These are phyloP conservation scores for Daldinia loculata DNA, from an alignment of 495 filamentous ascomycete species.

Conservation along the genomic window DNA sequence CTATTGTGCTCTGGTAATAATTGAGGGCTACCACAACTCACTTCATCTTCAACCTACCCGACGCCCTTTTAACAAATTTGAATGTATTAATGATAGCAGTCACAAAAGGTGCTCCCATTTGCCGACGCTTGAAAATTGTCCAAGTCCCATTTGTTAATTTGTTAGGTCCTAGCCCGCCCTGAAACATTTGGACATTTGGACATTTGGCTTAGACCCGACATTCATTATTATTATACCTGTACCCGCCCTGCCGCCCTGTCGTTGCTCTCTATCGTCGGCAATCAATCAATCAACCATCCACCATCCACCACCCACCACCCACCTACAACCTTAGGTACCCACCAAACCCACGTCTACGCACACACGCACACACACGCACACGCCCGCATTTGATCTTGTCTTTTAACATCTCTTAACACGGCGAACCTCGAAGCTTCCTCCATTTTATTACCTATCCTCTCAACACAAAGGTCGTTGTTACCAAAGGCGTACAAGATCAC, in stretches of 20 bases:
- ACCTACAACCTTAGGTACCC: conserved; percentile 14
- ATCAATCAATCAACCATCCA: too few relatives aligned
- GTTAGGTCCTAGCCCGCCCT: conserved; percentile 18
- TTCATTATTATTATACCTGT: conserved; percentile 7
- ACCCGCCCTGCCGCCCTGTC: neutral
- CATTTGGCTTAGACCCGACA: conserved; percentile 27
- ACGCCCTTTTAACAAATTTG: conserved; percentile 7
- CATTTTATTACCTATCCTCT: conserved; percentile 20
- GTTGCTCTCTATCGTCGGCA: conserved; percentile 12
- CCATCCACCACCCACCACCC: too few relatives aligned
- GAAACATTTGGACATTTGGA: conserved; percentile 39
- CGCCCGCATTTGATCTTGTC: conserved; percentile 17
- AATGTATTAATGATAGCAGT: conserved; percentile 18
- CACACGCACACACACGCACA: conserved; percentile 17
- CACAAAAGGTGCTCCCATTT: conserved; percentile 10
- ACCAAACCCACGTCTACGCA: conserved; percentile 14
- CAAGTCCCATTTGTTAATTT: conserved; percentile 35
- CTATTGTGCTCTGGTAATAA: conserved; percentile 25
- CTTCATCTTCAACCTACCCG: conserved; percentile 19
- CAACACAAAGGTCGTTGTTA: neutral
- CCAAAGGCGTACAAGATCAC: conserved; percentile 11
- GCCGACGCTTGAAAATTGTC: conserved; percentile 23
- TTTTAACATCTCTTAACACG: conserved; percentile 9
- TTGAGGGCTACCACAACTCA: conserved; percentile 32
- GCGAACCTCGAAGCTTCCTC: conserved; percentile 8